Percentiles rank a stretch among this genome's conserved stretches.
Evolutionary conservation across 2,329 filamentous ascomycete species (phyloP).

Genomic region (Sporothrix inflata): DNA sequence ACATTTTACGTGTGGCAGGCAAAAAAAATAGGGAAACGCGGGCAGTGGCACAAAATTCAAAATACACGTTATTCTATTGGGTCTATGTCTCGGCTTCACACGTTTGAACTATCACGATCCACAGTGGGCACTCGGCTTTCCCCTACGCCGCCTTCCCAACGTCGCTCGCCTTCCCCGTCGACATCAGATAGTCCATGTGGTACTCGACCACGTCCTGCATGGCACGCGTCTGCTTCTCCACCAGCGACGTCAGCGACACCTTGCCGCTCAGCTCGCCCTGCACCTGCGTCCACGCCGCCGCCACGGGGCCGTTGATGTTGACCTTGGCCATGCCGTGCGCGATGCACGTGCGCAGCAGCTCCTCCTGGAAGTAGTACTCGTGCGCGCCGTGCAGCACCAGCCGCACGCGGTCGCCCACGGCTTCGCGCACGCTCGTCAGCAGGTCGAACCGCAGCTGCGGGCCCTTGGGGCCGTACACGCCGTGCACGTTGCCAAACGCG

Average conservation of each 20-base stretch:
- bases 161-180: conserved; percentile 34
- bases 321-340: conserved; percentile 51
- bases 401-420: conserved; percentile 50
- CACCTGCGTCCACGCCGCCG: conserved; percentile 37
- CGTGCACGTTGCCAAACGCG: conserved; percentile 77
- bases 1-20: background rate
- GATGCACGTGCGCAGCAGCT: conserved; percentile 51
- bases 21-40: background rate
- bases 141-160: conserved; percentile 1
- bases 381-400: conserved; percentile 52
- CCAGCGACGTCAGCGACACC: conserved; percentile 45
- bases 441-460: conserved; percentile 64
- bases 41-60: background rate
- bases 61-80: background rate
- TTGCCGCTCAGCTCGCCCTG: conserved; percentile 51
- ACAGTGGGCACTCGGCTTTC: no score
- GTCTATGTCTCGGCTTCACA: background rate
- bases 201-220: conserved; percentile 35
- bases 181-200: conserved; percentile 37
- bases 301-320: conserved; percentile 57
- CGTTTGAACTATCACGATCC: no score
- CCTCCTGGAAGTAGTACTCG: conserved; percentile 48
- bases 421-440: conserved; percentile 49
- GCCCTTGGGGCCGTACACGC: conserved; percentile 69
- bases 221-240: conserved; percentile 36